Percentiles rank a stretch among this genome's conserved stretches.
phyloP scores from a whole-genome alignment of 2,329 filamentous ascomycete species.

The Ilyonectria mors-panacis region DNA sequence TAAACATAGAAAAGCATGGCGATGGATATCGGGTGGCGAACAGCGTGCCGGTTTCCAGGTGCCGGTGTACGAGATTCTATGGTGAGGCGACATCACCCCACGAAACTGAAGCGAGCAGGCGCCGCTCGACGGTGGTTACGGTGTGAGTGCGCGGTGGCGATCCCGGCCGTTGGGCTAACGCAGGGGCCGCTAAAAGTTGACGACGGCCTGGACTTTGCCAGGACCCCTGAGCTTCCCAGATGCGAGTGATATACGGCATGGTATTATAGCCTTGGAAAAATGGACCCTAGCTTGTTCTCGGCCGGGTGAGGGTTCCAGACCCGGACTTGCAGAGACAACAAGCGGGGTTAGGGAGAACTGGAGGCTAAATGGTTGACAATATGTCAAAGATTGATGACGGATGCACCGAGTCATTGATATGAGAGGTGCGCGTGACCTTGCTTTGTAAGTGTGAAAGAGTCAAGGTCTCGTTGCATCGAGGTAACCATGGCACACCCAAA shows the following conservation, averaged over 20 bases:
- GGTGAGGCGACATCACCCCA: constrained; percentile 47
- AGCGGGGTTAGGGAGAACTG: constrained; percentile 16
- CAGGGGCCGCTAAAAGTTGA: constrained; percentile 41
- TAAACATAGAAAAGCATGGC: constrained; percentile 26
- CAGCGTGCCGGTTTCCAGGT: constrained; percentile 26
- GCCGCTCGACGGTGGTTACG: constrained; percentile 45
- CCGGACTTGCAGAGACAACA: constrained; percentile 24
- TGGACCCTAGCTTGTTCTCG: constrained; percentile 30
- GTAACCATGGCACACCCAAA: constrained; percentile 1
- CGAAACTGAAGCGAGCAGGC: constrained; percentile 48
- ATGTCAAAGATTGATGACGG: constrained; percentile 11
- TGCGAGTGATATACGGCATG: constrained; percentile 42
- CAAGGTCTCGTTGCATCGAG: constrained; percentile 5
- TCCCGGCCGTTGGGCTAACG: constrained; percentile 43
- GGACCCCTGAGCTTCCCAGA: constrained; percentile 36
- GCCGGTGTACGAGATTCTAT: constrained; percentile 37
- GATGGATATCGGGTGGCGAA: constrained; percentile 22
- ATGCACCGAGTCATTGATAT: constrained; percentile 16
- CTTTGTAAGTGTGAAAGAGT: background rate
- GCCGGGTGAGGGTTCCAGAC: constrained; percentile 33
- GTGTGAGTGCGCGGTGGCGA: constrained; percentile 43
- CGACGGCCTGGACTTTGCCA: constrained; percentile 35
- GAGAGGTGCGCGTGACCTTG: constrained; percentile 9
- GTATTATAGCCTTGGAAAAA: constrained; percentile 27
- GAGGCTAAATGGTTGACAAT: constrained; percentile 4